Evolutionary conservation across 2,329 filamentous ascomycete genomes (phyloP), one percentile per base, ranked within the genome.

Genomic region (Gaeumannomyces sp.): DNA sequence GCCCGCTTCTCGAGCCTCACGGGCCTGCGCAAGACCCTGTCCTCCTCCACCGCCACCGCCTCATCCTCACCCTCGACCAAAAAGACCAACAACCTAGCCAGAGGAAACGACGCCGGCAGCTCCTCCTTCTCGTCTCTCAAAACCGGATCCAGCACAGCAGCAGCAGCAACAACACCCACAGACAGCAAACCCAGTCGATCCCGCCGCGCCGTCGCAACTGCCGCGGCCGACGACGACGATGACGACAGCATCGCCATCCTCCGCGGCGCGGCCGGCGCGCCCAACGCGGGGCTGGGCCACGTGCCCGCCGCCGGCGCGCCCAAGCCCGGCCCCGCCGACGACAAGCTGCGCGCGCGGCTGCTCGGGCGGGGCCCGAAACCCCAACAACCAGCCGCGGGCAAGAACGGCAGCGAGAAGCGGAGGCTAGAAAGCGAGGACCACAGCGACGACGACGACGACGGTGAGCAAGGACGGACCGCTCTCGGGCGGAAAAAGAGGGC

Each of bases 231-330:
- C 58, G 31, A 27, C 16, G 45, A 28, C 45, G 59, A 64, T 57
- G 22, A 62, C 22, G 58, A 63, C 19, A 58, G 19, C n/a, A 58
- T 38, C 64, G 13, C 60, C 62, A 33, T 57, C 61, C 53, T 63
- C 29, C 61, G 45, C 38, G 14, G 59, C 27, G 61, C 61, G 4
- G 35, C 57, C 6, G 53, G 28, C 22, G 45, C 50, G 11, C 72
- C 73, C 53, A 80, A 79, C 69, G 73, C 76, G 29, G 80, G 80
- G 50, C 68, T 81, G 13, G 80, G 80, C 11, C 80, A 77, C 70
- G 70, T 73, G 13, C 69, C 75, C 3, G 64, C 69, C 13, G 65
- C 69, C 53, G 69, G 69, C 33, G 68, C 70, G 38, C 71, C 64
- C 64, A 69, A 29, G 69, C 71, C 63, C 72, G 75, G 64, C 10